A percentile compares a stretch with the other conserved stretches of the same genome.
phyloP scores from a whole-genome alignment of 768 basidiomycete genomes.

The Tricholoma sp. region DNA sequence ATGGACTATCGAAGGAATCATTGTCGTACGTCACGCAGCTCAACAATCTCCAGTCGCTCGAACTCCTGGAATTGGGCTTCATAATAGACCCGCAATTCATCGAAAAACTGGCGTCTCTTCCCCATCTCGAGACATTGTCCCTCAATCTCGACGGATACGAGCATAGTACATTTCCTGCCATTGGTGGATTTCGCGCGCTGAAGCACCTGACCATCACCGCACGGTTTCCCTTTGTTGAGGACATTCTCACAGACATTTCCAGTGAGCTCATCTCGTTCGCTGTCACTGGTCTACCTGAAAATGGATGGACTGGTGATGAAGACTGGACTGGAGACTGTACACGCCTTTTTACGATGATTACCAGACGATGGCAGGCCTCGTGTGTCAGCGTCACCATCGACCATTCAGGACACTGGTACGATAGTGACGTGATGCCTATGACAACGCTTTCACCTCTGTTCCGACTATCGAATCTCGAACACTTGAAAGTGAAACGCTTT shows the following conservation, averaged over 20 bases:
- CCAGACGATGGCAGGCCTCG: background rate
- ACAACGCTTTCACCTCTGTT: background rate
- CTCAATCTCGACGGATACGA: slow-evolving; percentile 3
- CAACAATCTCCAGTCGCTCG: slow-evolving; percentile 1
- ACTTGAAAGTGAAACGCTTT: background rate
- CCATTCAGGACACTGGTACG: background rate
- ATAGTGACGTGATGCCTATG: background rate
- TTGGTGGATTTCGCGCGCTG: background rate
- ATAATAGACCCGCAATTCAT: slow-evolving; percentile 1
- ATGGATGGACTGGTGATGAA: slow-evolving; percentile 1
- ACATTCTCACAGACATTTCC: background rate
- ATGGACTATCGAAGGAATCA: background rate
- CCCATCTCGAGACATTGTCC: background rate
- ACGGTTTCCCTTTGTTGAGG: background rate
- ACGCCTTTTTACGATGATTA: background rate
- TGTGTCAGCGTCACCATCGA: slow-evolving; percentile 1
- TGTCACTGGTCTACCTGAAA: background rate
- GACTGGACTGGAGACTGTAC: background rate
- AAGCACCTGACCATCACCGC: slow-evolving; percentile 1
- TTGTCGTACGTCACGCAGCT: background rate
- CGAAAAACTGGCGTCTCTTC: background rate
- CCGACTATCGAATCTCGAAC: background rate
- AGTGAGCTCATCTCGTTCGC: background rate
- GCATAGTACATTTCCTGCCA: background rate
- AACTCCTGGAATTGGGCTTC: slow-evolving; percentile 1